Evolutionary conservation across 805 yeast genomes (phyloP).

Genomic region (Pichia rugopelliculosa): DNA sequence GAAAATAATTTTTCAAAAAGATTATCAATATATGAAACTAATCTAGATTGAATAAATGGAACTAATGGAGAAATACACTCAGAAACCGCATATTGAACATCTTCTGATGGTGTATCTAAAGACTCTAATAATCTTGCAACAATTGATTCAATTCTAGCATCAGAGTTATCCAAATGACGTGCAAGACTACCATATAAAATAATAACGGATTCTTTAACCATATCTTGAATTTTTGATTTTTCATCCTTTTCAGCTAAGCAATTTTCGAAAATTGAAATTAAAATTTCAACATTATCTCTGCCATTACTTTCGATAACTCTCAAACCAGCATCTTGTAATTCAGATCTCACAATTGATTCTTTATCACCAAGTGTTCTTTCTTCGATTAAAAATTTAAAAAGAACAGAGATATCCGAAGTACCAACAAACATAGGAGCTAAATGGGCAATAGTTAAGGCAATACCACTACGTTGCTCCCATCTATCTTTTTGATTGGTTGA

Average conservation of each 20-base stretch:
- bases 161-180: slow-evolving; percentile 64
- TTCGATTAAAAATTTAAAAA: slow-evolving; percentile 53
- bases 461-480: slow-evolving; percentile 82
- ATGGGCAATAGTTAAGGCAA: slow-evolving; percentile 58
- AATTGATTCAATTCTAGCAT: slow-evolving; percentile 56
- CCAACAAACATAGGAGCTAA: slow-evolving; percentile 42
- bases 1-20: slow-evolving; percentile 55
- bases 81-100: slow-evolving; percentile 82
- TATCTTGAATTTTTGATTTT: slow-evolving; percentile 45
- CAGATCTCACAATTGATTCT: slow-evolving; percentile 66
- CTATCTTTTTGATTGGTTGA: slow-evolving; percentile 57
- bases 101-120: slow-evolving; percentile 80
- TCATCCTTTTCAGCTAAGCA: slow-evolving; percentile 47
- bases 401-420: slow-evolving; percentile 36
- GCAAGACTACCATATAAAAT: slow-evolving; percentile 89
- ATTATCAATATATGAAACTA: slow-evolving; percentile 47
- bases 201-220: slow-evolving; percentile 70
- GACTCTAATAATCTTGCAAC: slow-evolving; percentile 66
- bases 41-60: slow-evolving; percentile 40
- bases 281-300: slow-evolving; percentile 52
- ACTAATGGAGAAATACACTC: slow-evolving; percentile 83
- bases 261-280: slow-evolving; percentile 76
- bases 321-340: slow-evolving; percentile 85
- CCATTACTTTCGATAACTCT: slow-evolving; percentile 64
- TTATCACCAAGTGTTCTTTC: slow-evolving; percentile 68